phyloP scores from a whole-genome alignment of 805 yeast genomes.

The Yarrowia hollandica region DNA sequence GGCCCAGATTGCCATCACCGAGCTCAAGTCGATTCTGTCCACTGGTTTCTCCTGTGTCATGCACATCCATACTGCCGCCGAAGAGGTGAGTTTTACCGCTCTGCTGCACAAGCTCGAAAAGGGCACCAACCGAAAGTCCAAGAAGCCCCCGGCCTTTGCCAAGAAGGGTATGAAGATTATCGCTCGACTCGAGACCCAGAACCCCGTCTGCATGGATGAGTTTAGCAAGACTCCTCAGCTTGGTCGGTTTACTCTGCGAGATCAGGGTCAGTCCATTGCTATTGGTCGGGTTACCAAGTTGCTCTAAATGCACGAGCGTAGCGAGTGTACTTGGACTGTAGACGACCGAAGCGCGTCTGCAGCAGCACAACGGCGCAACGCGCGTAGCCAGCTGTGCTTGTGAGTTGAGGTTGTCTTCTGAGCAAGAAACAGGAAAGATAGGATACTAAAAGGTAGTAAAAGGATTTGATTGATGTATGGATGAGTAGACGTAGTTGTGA shows the following conservation, averaged over 20 bases:
- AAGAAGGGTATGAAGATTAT: slow-evolving; percentile 98
- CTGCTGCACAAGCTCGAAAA: slow-evolving; percentile 91
- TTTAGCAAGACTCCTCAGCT: slow-evolving; percentile 90
- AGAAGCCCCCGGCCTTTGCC: slow-evolving; percentile 97
- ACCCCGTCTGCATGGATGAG: slow-evolving; percentile 91
- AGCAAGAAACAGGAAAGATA: no score
- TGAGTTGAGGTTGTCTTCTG: no score
- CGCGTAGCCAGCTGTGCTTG: no score
- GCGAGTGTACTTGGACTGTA: neutral
- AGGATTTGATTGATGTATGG: no score
- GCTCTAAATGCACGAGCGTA: neutral
- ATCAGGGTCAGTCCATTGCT: slow-evolving; percentile 97
- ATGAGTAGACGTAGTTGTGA: no score
- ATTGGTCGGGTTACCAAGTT: slow-evolving; percentile 96
- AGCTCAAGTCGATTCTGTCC: slow-evolving; percentile 88
- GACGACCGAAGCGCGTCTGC: neutral
- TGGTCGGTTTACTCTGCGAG: slow-evolving; percentile 98
- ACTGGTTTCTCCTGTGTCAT: slow-evolving; percentile 97
- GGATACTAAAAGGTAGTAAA: no score
- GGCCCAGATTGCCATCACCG: slow-evolving; percentile 96
- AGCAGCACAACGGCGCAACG: no score
- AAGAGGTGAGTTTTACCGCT: slow-evolving; percentile 81
- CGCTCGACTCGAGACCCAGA: slow-evolving; percentile 81
- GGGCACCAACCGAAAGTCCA: slow-evolving; percentile 94
- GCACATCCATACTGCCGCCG: slow-evolving; percentile 98